Conservation (phyloP, 2,329 filamentous ascomycete species). For the Epicoccum nigrum region DNA sequence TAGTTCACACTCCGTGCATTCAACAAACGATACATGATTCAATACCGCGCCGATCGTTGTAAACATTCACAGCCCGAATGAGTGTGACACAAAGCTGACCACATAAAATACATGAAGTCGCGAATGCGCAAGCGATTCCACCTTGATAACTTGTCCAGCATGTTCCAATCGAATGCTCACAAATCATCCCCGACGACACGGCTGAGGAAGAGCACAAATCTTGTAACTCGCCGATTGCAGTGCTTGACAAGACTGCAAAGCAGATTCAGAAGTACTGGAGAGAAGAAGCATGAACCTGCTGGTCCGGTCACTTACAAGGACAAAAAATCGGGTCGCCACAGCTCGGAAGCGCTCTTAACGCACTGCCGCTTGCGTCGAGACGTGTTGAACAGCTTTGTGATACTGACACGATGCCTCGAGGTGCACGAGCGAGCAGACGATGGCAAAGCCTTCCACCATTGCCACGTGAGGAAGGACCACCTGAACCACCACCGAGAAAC, state of each 20-base stretch:
- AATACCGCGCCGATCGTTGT: no score
- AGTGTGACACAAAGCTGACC: no score
- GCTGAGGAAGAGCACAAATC: no score
- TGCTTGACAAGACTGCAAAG: not conserved
- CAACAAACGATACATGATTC: not conserved
- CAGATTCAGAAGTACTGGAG: not conserved
- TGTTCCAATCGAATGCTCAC: no score
- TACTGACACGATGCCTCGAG: not conserved
- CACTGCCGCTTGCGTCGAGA: slow-evolving; percentile 1
- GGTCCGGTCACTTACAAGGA: not conserved
- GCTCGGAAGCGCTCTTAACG: not conserved
- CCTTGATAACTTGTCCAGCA: no score
- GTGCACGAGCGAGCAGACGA: not conserved
- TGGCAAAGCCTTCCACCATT: slow-evolving; percentile 5
- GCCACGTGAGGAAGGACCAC: not conserved
- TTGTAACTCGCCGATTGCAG: not conserved
- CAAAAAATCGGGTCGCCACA: slow-evolving; percentile 2
- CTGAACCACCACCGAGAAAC: not conserved
- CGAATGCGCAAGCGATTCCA: no score
- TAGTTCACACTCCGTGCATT: not conserved
- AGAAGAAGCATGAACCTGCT: not conserved
- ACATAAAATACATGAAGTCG: no score
- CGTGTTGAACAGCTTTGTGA: not conserved
- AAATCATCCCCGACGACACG: not conserved
- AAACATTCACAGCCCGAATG: not conserved